Evolutionary conservation across 2,329 filamentous ascomycete genomes (phyloP).

Genomic region (Claviceps fusiformis): DNA sequence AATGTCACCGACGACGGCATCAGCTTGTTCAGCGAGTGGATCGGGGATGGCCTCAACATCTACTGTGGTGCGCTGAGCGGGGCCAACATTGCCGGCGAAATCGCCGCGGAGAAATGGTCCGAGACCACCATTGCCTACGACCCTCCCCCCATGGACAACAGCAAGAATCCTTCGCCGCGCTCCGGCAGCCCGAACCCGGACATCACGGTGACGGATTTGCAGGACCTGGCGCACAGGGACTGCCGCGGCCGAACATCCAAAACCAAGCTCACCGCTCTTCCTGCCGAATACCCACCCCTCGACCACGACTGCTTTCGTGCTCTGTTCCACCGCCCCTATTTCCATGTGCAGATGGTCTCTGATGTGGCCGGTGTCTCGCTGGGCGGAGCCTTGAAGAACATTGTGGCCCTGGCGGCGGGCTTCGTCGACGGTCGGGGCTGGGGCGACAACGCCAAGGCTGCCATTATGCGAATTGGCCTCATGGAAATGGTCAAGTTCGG

Average conservation of each 20-base stretch:
- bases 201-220: conserved; percentile 39
- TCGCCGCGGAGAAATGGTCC: conserved; percentile 90
- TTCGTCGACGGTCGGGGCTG: conserved; percentile 93
- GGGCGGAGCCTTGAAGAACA: conserved; percentile 89
- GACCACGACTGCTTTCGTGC: conserved; percentile 72
- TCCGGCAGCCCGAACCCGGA: conserved; percentile 34
- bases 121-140: conserved; percentile 97
- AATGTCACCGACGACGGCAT: conserved; percentile 79
- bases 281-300: conserved; percentile 70
- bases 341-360: conserved; percentile 85
- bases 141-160: conserved; percentile 69
- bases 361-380: conserved; percentile 97
- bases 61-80: conserved; percentile 94
- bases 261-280: conserved; percentile 60
- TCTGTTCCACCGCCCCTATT: conserved; percentile 92
- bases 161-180: conserved; percentile 49
- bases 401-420: conserved; percentile 84
- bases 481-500: conserved; percentile 96
- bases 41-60: conserved; percentile 80
- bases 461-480: conserved; percentile 90
- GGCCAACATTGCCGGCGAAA: conserved; percentile 91
- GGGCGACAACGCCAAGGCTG: conserved; percentile 98
- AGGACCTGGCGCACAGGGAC: conserved; percentile 53
- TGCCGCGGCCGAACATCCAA: conserved; percentile 53
- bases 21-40: conserved; percentile 86